Conservation (phyloP, 108 stramenopile genomes). For the Thalassiosira profunda region DNA sequence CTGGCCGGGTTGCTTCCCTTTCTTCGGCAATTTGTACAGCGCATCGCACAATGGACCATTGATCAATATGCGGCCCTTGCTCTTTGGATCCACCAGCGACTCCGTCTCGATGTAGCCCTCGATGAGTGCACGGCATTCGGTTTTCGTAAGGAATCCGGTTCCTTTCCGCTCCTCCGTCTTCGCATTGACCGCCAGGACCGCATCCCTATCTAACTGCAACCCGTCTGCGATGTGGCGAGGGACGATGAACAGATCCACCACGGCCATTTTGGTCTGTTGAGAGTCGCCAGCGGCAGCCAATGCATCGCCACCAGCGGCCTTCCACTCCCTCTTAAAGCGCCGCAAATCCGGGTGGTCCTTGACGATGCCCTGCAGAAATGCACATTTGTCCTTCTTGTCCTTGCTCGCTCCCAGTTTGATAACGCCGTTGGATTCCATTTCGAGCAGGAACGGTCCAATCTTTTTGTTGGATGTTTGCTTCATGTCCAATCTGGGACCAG, state of each 20-base stretch:
- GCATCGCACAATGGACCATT: slow-evolving; percentile 86
- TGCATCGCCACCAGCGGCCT: slow-evolving; percentile 20
- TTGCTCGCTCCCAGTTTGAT: slow-evolving; percentile 60
- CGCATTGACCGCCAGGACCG: slow-evolving; percentile 76
- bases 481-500: slow-evolving; percentile 57
- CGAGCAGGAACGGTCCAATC: slow-evolving; percentile 72
- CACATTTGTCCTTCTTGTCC: slow-evolving; percentile 63
- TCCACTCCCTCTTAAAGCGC: slow-evolving; percentile 27
- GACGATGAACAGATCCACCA: slow-evolving; percentile 69
- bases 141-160: slow-evolving; percentile 75
- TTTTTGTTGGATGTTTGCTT: slow-evolving; percentile 82
- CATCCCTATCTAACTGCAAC: slow-evolving; percentile 63
- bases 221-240: slow-evolving; percentile 57
- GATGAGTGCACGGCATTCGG: slow-evolving; percentile 71
- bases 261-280: slow-evolving; percentile 49
- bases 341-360: slow-evolving; percentile 54
- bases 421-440: slow-evolving; percentile 59
- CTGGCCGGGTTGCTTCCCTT: slow-evolving; percentile 21
- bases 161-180: slow-evolving; percentile 77
- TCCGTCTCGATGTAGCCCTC: slow-evolving; percentile 69
- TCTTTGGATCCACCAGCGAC: slow-evolving; percentile 38
- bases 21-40: slow-evolving; percentile 60
- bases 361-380: slow-evolving; percentile 51
- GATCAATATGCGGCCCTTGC: slow-evolving; percentile 42
- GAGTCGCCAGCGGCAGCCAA: slow-evolving; percentile 3